Base-by-base conservation (phyloP, 78 protist species). In the Blattamonas nauphoetae region DNA sequence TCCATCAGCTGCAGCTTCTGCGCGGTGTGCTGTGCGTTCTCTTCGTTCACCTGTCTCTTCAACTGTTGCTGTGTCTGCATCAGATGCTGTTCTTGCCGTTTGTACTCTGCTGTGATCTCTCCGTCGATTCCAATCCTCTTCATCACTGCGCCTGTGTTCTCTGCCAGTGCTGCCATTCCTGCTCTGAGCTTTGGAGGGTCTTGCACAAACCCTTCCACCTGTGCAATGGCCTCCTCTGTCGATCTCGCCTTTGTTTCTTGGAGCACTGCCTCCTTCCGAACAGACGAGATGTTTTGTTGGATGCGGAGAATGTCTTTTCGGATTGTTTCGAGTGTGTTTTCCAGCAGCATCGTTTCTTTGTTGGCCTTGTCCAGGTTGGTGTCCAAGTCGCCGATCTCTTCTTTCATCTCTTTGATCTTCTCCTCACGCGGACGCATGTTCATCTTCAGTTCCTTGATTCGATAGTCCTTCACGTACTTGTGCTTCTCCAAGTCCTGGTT, bases 401-500 rank as follows among this genome's bases (percentile, higher is more conserved):
- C 83, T 11, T 79, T 79, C 83, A 79, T 79, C 43, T n/a, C 41
- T 5, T 21, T 6, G 83, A 79, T 79, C 83, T 36, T 4, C 43
- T 79, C 83, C 32, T 79, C 83, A 11, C 83, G 83, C 32, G 83
- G 83, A 4, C 6, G 4, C 83, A 79, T 79, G 83, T 79, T 79
- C 43, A 79, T 4, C 41, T 79, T 79, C 42, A 79, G 83, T 11
- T 79, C 83, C 83, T 79, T 79, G 83, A 79, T 79, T 4, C 83
- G 83, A 21, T 79, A 79, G 83, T 79, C 83, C 83, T 79, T 79
- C 43, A 79, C 83, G 41, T 33, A 79, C 83, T 79, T 79, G 83
- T 79, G 83, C 83, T 79, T 79, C 83, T 79, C 83, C 83, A 79
- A 21, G 41, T 79, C 6, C 83, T 79, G 83, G 41, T 79, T 79